Evolutionary conservation across 257 asterid genomes (phyloP).

Genomic region (Petunia secreta): DNA sequence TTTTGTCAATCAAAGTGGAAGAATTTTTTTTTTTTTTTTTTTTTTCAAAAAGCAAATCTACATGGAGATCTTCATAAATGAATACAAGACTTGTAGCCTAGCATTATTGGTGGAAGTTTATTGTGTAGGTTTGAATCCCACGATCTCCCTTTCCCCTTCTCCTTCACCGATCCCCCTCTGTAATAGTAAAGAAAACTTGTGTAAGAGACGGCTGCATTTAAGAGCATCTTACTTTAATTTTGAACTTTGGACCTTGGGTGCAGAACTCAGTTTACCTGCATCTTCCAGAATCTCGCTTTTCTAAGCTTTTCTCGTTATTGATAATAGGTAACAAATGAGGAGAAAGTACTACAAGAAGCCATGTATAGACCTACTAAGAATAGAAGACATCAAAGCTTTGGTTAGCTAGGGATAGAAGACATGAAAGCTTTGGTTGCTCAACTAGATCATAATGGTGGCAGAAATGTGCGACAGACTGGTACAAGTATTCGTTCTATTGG

Average conservation of each 20-base stretch:
- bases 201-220: neutral
- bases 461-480: neutral
- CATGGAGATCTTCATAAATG: too few relatives aligned
- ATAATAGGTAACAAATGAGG: neutral
- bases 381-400: neutral
- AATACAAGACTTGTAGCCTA: too few relatives aligned
- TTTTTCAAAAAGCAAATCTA: too few relatives aligned
- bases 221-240: neutral
- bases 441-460: neutral
- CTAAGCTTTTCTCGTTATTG: neutral
- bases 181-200: neutral
- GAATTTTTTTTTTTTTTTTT: too few relatives aligned
- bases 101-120: too few relatives aligned
- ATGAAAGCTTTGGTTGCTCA: neutral
- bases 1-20: too few relatives aligned
- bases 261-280: neutral
- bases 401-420: neutral
- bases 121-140: too few relatives aligned
- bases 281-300: neutral
- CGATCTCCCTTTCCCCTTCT: too few relatives aligned
- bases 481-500: neutral
- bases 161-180: too few relatives aligned
- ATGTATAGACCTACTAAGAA: neutral
- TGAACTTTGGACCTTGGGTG: neutral
- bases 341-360: neutral